These are phyloP conservation scores for Colletotrichum tanaceti DNA, from an alignment of 2,329 filamentous ascomycete species.

Conservation along the genomic window DNA sequence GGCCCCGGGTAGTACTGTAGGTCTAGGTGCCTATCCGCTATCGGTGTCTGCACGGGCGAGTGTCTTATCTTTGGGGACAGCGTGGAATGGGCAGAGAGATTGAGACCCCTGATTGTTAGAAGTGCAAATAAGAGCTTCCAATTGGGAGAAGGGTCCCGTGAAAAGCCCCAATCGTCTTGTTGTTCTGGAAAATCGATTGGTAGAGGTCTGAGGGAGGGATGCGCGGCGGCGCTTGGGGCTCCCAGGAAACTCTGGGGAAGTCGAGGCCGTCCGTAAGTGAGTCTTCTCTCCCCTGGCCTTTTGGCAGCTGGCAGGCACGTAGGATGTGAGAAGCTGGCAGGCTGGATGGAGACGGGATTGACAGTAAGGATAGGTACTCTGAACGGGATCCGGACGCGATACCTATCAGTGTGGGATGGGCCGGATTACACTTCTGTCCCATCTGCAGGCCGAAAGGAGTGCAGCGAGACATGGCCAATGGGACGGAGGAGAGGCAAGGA, in stretches of 20 bases:
- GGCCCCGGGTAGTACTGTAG: background rate
- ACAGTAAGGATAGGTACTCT: constrained; percentile 24
- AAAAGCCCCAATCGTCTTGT: constrained; percentile 1
- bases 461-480: constrained; percentile 37
- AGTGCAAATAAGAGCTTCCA: background rate
- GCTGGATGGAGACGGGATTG: constrained; percentile 25
- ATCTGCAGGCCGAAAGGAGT: constrained; percentile 42
- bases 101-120: background rate
- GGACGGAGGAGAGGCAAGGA: constrained; percentile 18
- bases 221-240: constrained; percentile 15
- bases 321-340: background rate
- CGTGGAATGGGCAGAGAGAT: background rate
- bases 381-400: constrained; percentile 25
- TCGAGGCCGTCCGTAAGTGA: constrained; percentile 11
- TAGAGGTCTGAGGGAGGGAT: constrained; percentile 1
- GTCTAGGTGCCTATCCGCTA: background rate
- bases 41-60: constrained; percentile 1
- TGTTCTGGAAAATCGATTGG: constrained; percentile 20
- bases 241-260: constrained; percentile 11
- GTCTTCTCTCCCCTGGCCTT: background rate
- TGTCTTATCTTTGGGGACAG: constrained; percentile 22
- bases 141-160: constrained; percentile 9
- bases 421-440: constrained; percentile 22
- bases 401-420: constrained; percentile 1
- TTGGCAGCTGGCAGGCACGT: background rate